Conservation (phyloP, 495 filamentous ascomycete genomes). For the Parachaetomium inaequale region DNA sequence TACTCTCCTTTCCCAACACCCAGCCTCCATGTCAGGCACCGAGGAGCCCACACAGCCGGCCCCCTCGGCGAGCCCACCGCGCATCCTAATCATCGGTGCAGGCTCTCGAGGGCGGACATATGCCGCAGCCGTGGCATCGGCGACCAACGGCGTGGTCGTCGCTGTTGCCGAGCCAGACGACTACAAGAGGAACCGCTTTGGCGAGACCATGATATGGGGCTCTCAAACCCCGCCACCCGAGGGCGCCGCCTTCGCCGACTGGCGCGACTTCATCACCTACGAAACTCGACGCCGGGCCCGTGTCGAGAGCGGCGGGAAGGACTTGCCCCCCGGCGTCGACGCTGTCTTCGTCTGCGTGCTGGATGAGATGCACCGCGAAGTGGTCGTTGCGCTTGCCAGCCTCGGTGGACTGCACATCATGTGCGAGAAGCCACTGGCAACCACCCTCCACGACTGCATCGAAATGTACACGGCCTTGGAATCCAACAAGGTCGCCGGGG, state of each 20-base stretch:
- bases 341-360: slow-evolving; percentile 84
- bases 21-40: slow-evolving; percentile 11
- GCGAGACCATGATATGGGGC: slow-evolving; percentile 66
- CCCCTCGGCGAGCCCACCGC: slow-evolving; percentile 45
- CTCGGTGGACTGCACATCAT: slow-evolving; percentile 72
- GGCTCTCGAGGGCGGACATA: slow-evolving; percentile 80
- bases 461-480: slow-evolving; percentile 58
- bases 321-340: slow-evolving; percentile 59
- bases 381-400: slow-evolving; percentile 65
- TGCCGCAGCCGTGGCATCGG: slow-evolving; percentile 58
- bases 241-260: slow-evolving; percentile 65
- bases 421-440: slow-evolving; percentile 91
- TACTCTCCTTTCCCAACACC: not conserved
- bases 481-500: slow-evolving; percentile 21
- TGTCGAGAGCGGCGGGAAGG: slow-evolving; percentile 34
- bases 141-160: slow-evolving; percentile 60
- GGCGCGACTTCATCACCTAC: slow-evolving; percentile 68
- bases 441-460: slow-evolving; percentile 70
- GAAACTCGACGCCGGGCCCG: slow-evolving; percentile 54
- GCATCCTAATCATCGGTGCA: slow-evolving; percentile 80
- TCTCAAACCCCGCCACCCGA: slow-evolving; percentile 31
- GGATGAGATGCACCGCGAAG: slow-evolving; percentile 80
- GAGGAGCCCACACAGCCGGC: not conserved
- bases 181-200: slow-evolving; percentile 69
- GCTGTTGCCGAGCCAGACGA: slow-evolving; percentile 79